Evolutionary conservation across 2,329 filamentous ascomycete species (phyloP).

Genomic region (Penicillium hesseltinei): DNA sequence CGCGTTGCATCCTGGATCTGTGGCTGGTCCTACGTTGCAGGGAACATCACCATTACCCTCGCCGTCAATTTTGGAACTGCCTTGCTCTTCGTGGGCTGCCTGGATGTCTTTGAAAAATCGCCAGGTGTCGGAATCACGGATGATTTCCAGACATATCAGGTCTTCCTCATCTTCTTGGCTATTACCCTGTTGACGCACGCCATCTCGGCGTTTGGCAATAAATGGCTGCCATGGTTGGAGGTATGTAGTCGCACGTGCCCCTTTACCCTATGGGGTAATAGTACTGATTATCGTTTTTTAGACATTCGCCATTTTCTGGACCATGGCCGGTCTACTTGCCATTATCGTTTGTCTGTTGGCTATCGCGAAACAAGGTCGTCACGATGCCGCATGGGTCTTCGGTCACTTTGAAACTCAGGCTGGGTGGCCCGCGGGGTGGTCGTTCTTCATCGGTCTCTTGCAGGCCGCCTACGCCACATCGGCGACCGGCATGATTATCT

Average conservation of each 20-base stretch:
- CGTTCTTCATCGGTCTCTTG: conserved; percentile 67
- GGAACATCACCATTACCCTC: conserved; percentile 74
- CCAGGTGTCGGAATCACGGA: conserved; percentile 55
- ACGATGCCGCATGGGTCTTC: conserved; percentile 58
- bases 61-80: conserved; percentile 72
- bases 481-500: conserved; percentile 73
- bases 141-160: conserved; percentile 59
- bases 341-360: conserved; percentile 66
- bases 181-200: conserved; percentile 60
- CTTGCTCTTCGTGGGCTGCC: conserved; percentile 53
- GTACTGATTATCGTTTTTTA: conserved; percentile 51
- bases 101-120: conserved; percentile 54
- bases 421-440: conserved; percentile 68
- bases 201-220: conserved; percentile 53
- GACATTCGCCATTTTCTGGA: conserved; percentile 75
- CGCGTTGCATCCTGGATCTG: conserved; percentile 66
- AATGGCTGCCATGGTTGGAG: conserved; percentile 60
- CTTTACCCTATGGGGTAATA: conserved; percentile 47
- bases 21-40: conserved; percentile 71
- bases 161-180: conserved; percentile 67
- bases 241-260: conserved; percentile 49
- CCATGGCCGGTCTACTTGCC: conserved; percentile 59
- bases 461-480: conserved; percentile 68
- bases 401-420: conserved; percentile 58
- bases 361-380: conserved; percentile 67